Percentiles rank a stretch among this genome's conserved stretches.
Conservation (phyloP, 1,139 yeast genomes). For the Blastobotrys raffinosifermentans region DNA sequence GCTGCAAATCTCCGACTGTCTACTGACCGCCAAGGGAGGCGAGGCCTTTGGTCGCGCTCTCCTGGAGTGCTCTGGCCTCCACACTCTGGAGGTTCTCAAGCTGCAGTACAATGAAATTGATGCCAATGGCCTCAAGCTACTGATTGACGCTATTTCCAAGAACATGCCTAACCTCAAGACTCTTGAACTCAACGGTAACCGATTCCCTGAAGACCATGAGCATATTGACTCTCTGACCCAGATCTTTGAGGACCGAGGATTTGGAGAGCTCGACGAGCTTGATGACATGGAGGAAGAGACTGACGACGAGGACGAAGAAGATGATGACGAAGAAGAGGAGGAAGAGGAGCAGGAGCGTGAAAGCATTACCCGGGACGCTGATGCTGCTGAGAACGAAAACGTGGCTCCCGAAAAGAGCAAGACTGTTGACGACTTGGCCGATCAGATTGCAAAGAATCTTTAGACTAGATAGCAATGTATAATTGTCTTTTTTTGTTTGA, state of each 20-base stretch:
- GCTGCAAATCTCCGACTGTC: constrained; percentile 82
- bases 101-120: constrained; percentile 90
- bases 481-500: background rate
- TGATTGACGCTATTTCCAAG: constrained; percentile 47
- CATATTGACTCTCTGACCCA: constrained; percentile 49
- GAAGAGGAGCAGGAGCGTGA: constrained; percentile 51
- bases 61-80: constrained; percentile 26
- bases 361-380: constrained; percentile 55
- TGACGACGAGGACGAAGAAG: constrained; percentile 78
- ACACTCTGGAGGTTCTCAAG: constrained; percentile 51
- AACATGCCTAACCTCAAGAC: constrained; percentile 56
- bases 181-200: constrained; percentile 88
- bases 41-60: constrained; percentile 41
- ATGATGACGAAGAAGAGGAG: constrained; percentile 60
- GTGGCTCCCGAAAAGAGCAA: constrained; percentile 36
- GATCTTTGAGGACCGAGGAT: constrained; percentile 65
- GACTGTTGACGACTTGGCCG: constrained; percentile 56
- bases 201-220: constrained; percentile 73
- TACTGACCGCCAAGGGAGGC: constrained; percentile 71
- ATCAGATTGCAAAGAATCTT: constrained; percentile 43
- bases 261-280: constrained; percentile 80
- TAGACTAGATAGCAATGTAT: constrained; percentile 4
- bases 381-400: constrained; percentile 40
- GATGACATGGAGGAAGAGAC: constrained; percentile 92
- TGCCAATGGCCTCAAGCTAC: constrained; percentile 50